Evolutionary conservation across 495 filamentous ascomycete genomes (phyloP).

Genomic region (Daldinia vernicosa): DNA sequence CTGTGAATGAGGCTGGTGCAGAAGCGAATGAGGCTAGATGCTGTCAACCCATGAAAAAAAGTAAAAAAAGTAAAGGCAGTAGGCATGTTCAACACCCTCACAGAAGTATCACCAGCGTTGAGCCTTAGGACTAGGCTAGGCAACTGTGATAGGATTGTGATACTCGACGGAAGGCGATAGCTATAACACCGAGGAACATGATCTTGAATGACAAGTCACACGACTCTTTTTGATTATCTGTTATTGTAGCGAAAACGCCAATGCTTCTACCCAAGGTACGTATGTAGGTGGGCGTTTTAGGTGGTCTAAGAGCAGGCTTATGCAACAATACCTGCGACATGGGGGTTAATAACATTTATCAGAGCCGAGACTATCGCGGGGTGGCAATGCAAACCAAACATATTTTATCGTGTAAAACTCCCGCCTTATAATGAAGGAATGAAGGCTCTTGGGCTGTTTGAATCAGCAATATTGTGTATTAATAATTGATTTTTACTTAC

Average conservation of each 20-base stretch:
- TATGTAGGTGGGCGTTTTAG: not conserved
- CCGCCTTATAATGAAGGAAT: not conserved
- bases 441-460: not conserved
- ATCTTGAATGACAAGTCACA: conserved; percentile 17
- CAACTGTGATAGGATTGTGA: conserved; percentile 4
- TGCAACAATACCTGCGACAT: not conserved
- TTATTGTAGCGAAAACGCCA: not conserved
- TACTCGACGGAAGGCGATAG: not conserved
- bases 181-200: not conserved
- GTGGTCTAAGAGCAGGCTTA: not conserved
- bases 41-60: not conserved
- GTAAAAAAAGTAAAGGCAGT: conserved; percentile 16
- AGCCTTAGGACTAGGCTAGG: conserved; percentile 9
- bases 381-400: too few species aligned
- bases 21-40: conserved; percentile 3
- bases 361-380: not conserved
- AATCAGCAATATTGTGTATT: not conserved
- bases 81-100: not conserved
- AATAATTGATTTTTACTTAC: not conserved
- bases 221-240: not conserved
- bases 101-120: not conserved
- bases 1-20: not conserved
- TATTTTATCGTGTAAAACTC: too few species aligned
- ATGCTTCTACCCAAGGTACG: not conserved
- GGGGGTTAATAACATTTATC: not conserved